These are phyloP conservation scores for Cyclotella cryptica DNA, from an alignment of 108 stramenopile genomes.

Conservation along the genomic window DNA sequence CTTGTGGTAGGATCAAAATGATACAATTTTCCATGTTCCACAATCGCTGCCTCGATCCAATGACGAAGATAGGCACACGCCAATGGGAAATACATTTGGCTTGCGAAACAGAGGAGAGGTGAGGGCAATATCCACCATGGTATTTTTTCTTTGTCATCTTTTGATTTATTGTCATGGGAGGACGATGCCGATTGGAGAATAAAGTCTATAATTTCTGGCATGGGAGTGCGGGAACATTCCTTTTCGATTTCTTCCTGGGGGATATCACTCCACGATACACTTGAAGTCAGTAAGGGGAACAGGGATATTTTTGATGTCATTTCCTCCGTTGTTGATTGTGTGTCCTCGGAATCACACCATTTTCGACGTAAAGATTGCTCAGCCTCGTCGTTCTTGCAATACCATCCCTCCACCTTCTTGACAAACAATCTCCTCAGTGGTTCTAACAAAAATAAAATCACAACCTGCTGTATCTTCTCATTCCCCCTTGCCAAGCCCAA, in stretches of 20 bases:
- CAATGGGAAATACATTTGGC: slow-evolving; percentile 32
- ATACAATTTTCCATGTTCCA: slow-evolving; percentile 23
- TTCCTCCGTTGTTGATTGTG: too few relatives aligned
- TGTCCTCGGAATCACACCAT: too few relatives aligned
- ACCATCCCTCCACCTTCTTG: neutral
- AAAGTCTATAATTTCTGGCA: slow-evolving; percentile 14
- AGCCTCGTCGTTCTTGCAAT: neutral
- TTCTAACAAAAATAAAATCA: slow-evolving; percentile 37
- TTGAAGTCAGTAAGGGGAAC: slow-evolving; percentile 14
- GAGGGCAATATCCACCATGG: slow-evolving; percentile 48
- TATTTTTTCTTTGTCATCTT: neutral
- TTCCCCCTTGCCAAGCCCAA: slow-evolving; percentile 24
- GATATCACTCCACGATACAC: neutral
- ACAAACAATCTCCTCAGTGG: slow-evolving; percentile 23
- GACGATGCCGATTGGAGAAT: slow-evolving; percentile 6
- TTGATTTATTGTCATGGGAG: neutral
- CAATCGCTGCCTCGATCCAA: slow-evolving; percentile 30
- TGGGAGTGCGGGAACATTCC: slow-evolving; percentile 8
- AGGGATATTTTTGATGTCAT: neutral
- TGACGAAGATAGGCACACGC: slow-evolving; percentile 33
- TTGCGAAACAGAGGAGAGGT: slow-evolving; percentile 33
- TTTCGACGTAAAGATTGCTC: too few relatives aligned
- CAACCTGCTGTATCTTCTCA: slow-evolving; percentile 37
- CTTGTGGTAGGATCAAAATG: neutral
- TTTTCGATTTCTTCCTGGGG: slow-evolving; percentile 5